Base-by-base conservation (phyloP, 768 basidiomycete species). In the Boletellus sp. region DNA sequence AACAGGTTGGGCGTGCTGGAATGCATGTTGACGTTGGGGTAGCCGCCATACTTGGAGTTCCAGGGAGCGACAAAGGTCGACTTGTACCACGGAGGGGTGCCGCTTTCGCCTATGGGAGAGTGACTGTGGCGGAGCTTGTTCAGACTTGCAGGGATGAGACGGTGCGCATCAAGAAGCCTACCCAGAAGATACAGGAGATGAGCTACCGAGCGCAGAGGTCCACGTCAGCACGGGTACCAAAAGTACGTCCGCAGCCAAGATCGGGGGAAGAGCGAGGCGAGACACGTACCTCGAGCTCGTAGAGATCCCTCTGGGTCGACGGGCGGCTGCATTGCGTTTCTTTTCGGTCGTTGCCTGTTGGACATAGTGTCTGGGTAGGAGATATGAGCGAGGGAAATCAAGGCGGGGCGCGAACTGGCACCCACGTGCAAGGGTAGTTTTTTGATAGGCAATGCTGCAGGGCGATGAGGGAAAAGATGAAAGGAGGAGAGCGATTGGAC, bases 381-480 rank as follows among this genome's bases (percentile, higher is more conserved):
- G 40, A 39, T 45, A 59, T 54, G 53, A 54, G 48, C 48, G 60
- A 51, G 54, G 57, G 57, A 54, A 49, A 47, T 23, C 8, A 44
- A 47, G 50, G 42, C 45, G 41, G 51, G 51, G 56, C 51, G 55
- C 48, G 36, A 52, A 57, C 47, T 24, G 50, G 55, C 16, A 81
- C 87, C 58, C 61, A 92, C 90, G 91, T 93, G 90, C 91, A 94
- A 39, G 89, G 85, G 62, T 88, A 90, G 62, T 88, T 90, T 73
- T 94, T 94, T 53, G 85, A 79, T 52, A 83, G 69, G 68, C 91
- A 94, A 62, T 93, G 90, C 85, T 93, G 12, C 8, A 28, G 50
- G 42, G 56, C 50, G 46, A 53, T 52, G 53, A 50, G 40, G 20
- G 49, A 17, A 32, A 31, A 16, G 19, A 51, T 31, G 53, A 37